Base-by-base conservation (phyloP, 495 filamentous ascomycete genomes). In the Penicillium chermesinum region DNA sequence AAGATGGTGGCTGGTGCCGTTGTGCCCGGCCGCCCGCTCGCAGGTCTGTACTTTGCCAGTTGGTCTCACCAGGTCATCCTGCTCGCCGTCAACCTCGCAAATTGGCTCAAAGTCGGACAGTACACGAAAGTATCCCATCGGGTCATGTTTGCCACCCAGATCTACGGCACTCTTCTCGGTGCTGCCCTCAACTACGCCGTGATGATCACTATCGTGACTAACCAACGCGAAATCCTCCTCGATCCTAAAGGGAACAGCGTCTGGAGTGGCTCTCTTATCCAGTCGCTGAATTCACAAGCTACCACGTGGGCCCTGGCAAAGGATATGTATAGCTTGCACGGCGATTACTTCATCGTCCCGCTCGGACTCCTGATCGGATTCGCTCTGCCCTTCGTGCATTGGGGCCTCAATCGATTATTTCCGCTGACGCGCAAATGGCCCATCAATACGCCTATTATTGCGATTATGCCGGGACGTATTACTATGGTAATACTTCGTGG, bases 181-280 rank as follows among this genome's bases (percentile, higher is more conserved):
- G 70, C 65, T 1, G 49, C 55, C 15, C 48, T 75, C 17, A 73
- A 73, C 59, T 76, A 71, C 46, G 60, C 62, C 21, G 65, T 75
- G 46, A 74, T 74, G 71, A 65, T 54, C 41, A 54, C 52, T 1
- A 70, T 73, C 32, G 65, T 71, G 1, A 49, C 39, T 13, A 61
- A 53, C 39, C 59, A 77, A 47, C 41, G 55, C 18, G 48, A 52
- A 0, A 59, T 74, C 25, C 63, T 77, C 3, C 38, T 52, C 13
- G 52, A 61, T 42, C 54, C 66, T 37, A 55, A 64, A 34, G 73
- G 72, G 15, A 64, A 62, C 37, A 63, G 53, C 39, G 59, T 70
- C 48, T 77, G 71, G 72, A 73, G 70, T 22, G 72, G 73, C 13
- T 58, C 70, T 5, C 58, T 62, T 6, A 50, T 74, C 6, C 72